phyloP scores from a whole-genome alignment of 768 basidiomycete genomes.

The Lactifluus hygrophoroides region DNA sequence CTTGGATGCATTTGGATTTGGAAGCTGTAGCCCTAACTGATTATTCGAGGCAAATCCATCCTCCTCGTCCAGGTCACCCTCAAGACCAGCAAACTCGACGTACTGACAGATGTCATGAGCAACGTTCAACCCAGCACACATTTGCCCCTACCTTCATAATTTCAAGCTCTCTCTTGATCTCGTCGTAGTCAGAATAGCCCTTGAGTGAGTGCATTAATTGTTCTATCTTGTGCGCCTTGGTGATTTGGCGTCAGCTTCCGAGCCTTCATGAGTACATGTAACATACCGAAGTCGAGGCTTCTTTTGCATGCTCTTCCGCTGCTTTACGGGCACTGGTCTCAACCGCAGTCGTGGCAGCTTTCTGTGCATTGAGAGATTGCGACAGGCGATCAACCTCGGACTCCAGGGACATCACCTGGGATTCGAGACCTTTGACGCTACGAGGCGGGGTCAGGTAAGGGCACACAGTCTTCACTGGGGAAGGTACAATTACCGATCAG shows the following conservation, averaged over 20 bases:
- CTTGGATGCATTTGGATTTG: conserved; percentile 85
- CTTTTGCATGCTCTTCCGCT: conserved; percentile 51
- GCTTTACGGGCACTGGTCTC: conserved; percentile 43
- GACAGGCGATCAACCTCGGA: conserved; percentile 65
- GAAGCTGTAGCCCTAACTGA: conserved; percentile 56
- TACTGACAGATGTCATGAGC: conserved; percentile 43
- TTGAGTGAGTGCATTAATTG: conserved; percentile 59
- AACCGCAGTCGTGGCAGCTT: conserved; percentile 36
- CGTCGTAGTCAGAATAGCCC: conserved; percentile 83
- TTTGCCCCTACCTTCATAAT: conserved; percentile 80
- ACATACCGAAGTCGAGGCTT: conserved; percentile 49
- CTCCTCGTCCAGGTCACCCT: conserved; percentile 61
- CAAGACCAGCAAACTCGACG: conserved; percentile 90
- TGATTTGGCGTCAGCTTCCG: background rate
- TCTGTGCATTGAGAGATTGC: conserved; percentile 55
- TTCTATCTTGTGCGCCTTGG: conserved; percentile 55
- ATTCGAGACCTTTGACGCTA: conserved; percentile 66
- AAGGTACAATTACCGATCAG: conserved; percentile 49
- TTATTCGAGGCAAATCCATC: conserved; percentile 28
- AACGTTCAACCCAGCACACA: background rate
- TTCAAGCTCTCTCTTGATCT: conserved; percentile 94
- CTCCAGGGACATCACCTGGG: conserved; percentile 69
- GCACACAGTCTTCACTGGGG: background rate
- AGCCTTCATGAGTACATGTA: background rate
- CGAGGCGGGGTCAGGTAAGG: background rate